These are phyloP conservation scores for Metarhizium robertsii DNA, from an alignment of 2,329 filamentous ascomycete species.

Conservation along the genomic window DNA sequence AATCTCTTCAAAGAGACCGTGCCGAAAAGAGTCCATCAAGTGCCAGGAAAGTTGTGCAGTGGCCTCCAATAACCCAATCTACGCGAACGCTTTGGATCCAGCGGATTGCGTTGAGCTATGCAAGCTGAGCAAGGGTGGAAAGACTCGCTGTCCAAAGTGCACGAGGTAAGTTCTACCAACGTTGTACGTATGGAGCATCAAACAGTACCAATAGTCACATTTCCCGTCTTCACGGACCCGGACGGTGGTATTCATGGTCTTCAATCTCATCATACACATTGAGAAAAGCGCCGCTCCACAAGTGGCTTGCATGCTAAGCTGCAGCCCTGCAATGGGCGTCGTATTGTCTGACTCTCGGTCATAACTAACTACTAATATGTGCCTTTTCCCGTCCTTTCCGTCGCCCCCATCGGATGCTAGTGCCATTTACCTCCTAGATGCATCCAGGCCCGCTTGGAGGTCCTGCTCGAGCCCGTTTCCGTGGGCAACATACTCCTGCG, in stretches of 20 bases:
- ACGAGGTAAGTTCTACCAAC: no score
- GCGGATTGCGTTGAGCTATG: no score
- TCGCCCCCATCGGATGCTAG: neutral
- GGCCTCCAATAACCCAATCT: no score
- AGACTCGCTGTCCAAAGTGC: no score
- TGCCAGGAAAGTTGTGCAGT: no score
- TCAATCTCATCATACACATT: neutral
- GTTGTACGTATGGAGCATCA: neutral
- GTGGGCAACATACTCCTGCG: constrained; percentile 45
- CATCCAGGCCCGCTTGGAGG: constrained; percentile 38
- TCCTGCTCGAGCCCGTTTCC: constrained; percentile 48
- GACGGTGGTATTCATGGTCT: neutral
- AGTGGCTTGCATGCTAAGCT: neutral
- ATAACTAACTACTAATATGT: neutral
- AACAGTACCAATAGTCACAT: neutral
- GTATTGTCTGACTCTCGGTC: neutral
- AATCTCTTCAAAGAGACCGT: no score
- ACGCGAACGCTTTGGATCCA: no score
- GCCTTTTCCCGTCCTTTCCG: neutral
- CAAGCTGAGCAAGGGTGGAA: no score
- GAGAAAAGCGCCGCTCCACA: neutral
- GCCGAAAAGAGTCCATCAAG: no score
- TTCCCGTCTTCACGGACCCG: neutral
- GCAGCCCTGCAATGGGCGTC: neutral
- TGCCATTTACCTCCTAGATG: constrained; percentile 14